Evolutionary conservation across 805 yeast species (phyloP), one percentile per base, ranked within the genome.

Genomic region (Yarrowia keelungensis): DNA sequence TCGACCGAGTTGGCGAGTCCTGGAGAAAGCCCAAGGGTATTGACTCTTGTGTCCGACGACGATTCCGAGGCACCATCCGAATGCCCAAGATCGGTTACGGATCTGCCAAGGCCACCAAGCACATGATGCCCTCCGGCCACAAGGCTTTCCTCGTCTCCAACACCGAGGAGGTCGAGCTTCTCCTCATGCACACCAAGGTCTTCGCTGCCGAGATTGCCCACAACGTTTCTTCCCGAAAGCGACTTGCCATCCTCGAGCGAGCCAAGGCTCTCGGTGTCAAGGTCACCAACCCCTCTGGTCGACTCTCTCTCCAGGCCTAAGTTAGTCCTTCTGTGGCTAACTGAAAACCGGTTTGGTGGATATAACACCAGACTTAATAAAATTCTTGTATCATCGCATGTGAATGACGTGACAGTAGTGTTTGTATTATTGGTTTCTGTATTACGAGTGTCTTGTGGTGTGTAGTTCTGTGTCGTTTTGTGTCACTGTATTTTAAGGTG

Each of bases 1-100:
- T 92, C 86, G 89, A 88, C 89, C 93, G 99, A 86, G 97, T 95
- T 78, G 86, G 91, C 80, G 98, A 92, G 86, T 89, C 89, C 89
- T 96, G 99, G 99, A 95, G 99, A 92, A 94, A 95, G 87, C 99
- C 96, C 87, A 95, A 95, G 91, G 99, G 99, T 95, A 95, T 95
- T 83, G 99, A 95, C 88, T 93, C 98, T 78, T 88, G 92, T 86
- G 98, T 96, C 83, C 95, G 99, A 89, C 94, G 99, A 89, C 80
- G 83, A 73, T 95, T 95, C 97, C 92, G 98, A 89, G 99, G 99
- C 82, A 90, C 94, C 85, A 91, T 95, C 82, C 87, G 93, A 79
- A 97, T 94, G 88, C 99, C 99, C 88, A 93, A 90, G 87, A 93
- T 95, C 80, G 99, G 99, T 88, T 95, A 91, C 88, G 98, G 99